Evolutionary conservation across 1,139 yeast species (phyloP).

Genomic region (Candida dubliniensis): DNA sequence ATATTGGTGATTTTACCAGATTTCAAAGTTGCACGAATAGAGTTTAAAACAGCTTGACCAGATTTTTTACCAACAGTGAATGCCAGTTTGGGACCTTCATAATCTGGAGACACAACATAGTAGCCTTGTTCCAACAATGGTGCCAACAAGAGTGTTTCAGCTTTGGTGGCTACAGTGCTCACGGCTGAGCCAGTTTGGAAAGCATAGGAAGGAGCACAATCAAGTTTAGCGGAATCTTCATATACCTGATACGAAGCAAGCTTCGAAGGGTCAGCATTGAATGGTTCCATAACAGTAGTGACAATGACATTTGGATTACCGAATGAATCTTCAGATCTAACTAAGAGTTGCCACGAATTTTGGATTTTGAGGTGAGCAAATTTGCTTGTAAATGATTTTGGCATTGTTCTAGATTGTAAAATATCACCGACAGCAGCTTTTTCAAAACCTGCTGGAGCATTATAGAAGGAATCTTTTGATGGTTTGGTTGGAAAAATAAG

Average conservation of each 20-base stretch:
- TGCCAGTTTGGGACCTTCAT: slow-evolving; percentile 22
- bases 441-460: too few relatives aligned
- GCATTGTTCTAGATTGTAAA: too few relatives aligned
- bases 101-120: slow-evolving; percentile 36
- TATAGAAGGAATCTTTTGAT: too few relatives aligned
- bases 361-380: too few relatives aligned
- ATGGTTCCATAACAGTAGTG: slow-evolving; percentile 33
- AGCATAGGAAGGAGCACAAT: slow-evolving; percentile 18
- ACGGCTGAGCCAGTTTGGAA: slow-evolving; percentile 12
- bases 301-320: slow-evolving; percentile 33
- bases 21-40: slow-evolving; percentile 30
- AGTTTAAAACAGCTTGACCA: slow-evolving; percentile 33
- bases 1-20: slow-evolving; percentile 30
- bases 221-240: slow-evolving; percentile 14
- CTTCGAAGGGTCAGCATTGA: slow-evolving; percentile 23
- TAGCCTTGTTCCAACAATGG: slow-evolving; percentile 31
- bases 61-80: slow-evolving; percentile 27
- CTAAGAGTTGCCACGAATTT: slow-evolving; percentile 30
- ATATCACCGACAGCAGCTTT: too few relatives aligned
- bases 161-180: slow-evolving; percentile 3
- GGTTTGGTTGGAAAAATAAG: too few relatives aligned
- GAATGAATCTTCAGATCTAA: slow-evolving; percentile 30
- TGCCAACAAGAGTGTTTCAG: slow-evolving; percentile 14
- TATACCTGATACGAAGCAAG: slow-evolving; percentile 20
- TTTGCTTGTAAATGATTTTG: too few relatives aligned